Evolutionary conservation across 257 asterid genomes (phyloP), one percentile per base, ranked within the genome.

Genomic region (Solanum pimpinellifolium): DNA sequence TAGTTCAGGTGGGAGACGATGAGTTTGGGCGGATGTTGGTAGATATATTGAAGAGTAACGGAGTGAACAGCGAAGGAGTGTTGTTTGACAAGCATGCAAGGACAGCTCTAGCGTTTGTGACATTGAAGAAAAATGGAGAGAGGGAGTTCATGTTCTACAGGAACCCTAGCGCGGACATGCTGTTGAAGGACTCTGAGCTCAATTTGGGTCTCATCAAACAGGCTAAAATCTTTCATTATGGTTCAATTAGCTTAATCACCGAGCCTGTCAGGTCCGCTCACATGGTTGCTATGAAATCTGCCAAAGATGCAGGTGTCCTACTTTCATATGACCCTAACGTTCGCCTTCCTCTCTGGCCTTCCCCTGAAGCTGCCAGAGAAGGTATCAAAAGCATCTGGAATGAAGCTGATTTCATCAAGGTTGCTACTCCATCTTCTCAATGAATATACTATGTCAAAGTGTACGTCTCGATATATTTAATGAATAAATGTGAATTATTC

Each of bases 301-400:
- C 94, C 3, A 92, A 89, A 83, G 90, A 82, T 27, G 93, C 94
- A 11, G 94, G 92, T 1, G 88, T 89, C 81, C 77, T 91, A 21
- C 90, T 92, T 7, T 90, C 93, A 1, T 92, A 92, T 52, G 94
- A 92, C 37, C 94, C 94, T 8, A 91, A 92, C 74, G 90, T 92
- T 20, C 90, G 94, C 33, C 66, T 92, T 23, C 93, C 94, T 9
- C 92, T 92, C 29, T 92, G 94, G 94, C 92, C 94, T 72, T 91
- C 94, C 0, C 72, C 89, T 1, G 88, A 91, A 12, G 90, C 89
- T 6, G 93, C 93, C 0, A 89, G 93, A 41, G 31, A 62, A 15
- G 91, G 90, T 52, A 92, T 92, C 76, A 87, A 4, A 27, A 91
- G 92, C 86, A 92, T 92, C 25, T 92, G 94, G 94, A 33, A 75